Evolutionary conservation across 495 filamentous ascomycete species (phyloP).

Genomic region (Ascobolus immersus): DNA sequence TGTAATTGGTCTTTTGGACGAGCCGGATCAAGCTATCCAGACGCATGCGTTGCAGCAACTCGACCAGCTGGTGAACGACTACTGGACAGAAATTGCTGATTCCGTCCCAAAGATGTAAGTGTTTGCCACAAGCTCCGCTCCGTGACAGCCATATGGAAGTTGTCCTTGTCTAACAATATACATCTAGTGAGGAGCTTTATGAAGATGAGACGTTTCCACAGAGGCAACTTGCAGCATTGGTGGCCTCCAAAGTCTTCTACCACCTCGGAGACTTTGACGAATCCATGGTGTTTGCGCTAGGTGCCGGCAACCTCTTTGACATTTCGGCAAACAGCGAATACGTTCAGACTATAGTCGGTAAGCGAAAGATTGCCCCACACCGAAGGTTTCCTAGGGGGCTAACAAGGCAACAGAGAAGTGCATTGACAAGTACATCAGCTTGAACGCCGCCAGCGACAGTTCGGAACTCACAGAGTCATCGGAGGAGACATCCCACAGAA

Average conservation of each 20-base stretch:
- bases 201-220: constrained; percentile 90
- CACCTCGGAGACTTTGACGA: constrained; percentile 97
- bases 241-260: constrained; percentile 94
- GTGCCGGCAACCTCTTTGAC: constrained; percentile 84
- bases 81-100: constrained; percentile 91
- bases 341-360: constrained; percentile 89
- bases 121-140: neutral
- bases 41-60: constrained; percentile 81
- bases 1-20: constrained; percentile 81
- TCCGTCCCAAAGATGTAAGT: constrained; percentile 81
- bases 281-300: constrained; percentile 94
- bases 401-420: constrained; percentile 40
- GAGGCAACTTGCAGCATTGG: constrained; percentile 76
- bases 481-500: no score
- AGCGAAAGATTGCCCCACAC: constrained; percentile 9
- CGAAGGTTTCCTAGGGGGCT: constrained; percentile 1
- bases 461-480: neutral
- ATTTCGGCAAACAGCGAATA: constrained; percentile 81
- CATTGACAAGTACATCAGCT: constrained; percentile 85
- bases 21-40: constrained; percentile 77
- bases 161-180: constrained; percentile 8
- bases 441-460: constrained; percentile 18
- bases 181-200: constrained; percentile 69
- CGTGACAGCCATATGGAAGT: neutral
- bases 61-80: constrained; percentile 79